A percentile compares a stretch with the other conserved stretches of the same genome.
phyloP scores from a whole-genome alignment of 2,329 filamentous ascomycete species.

The Scedosporium minutisporum region DNA sequence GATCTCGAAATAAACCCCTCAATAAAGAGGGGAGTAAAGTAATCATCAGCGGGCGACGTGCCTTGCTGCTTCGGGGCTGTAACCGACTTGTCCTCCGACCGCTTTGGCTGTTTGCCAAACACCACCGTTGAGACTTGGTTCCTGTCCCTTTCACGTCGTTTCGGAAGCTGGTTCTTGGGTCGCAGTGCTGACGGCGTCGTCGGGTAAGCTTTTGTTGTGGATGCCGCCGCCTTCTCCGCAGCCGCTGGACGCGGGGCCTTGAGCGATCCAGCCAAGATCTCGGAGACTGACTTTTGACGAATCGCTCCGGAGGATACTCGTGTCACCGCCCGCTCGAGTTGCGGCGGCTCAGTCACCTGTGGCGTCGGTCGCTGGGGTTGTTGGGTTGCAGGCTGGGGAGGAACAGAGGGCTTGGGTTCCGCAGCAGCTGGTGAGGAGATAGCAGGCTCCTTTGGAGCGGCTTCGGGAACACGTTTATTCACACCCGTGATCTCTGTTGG shows the following conservation, averaged over 20 bases:
- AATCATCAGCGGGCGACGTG: slow-evolving; percentile 43
- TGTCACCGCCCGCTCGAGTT: slow-evolving; percentile 50
- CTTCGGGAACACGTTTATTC: background rate
- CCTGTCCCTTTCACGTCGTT: slow-evolving; percentile 21
- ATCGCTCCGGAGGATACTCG: slow-evolving; percentile 61
- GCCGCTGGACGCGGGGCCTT: background rate
- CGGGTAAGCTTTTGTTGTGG: slow-evolving; percentile 8
- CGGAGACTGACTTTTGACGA: slow-evolving; percentile 61
- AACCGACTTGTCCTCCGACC: slow-evolving; percentile 36
- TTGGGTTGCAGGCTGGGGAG: background rate
- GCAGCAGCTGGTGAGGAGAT: background rate
- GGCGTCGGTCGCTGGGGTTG: background rate
- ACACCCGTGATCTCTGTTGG: background rate
- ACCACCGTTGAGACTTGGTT: slow-evolving; percentile 67
- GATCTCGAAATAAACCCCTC: slow-evolving; percentile 46
- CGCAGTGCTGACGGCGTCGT: background rate
- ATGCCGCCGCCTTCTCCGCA: background rate
- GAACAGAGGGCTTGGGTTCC: background rate
- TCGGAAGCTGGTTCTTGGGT: background rate
- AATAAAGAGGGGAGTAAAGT: slow-evolving; percentile 54
- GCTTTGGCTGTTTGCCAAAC: slow-evolving; percentile 58
- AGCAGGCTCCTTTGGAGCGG: background rate
- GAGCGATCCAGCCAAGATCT: slow-evolving; percentile 52
- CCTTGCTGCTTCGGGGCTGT: slow-evolving; percentile 7
- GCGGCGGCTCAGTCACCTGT: background rate